phyloP scores from a whole-genome alignment of 768 basidiomycete species.

The Termitomyces sp. region DNA sequence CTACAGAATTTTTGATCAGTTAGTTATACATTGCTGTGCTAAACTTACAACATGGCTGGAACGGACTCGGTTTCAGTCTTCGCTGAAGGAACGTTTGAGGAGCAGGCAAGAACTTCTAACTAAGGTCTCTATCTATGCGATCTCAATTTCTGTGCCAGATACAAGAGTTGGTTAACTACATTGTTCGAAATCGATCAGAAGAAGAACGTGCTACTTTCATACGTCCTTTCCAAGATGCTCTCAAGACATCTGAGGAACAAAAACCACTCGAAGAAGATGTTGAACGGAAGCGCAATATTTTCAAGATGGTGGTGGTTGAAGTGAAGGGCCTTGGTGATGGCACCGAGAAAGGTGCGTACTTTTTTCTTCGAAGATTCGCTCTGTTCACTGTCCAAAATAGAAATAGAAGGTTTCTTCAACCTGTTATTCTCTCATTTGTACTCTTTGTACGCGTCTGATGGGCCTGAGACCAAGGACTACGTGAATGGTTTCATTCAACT shows the following conservation, averaged over 20 bases:
- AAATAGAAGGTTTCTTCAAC: conserved; percentile 88
- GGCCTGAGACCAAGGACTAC: conserved; percentile 48
- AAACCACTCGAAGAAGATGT: conserved; percentile 52
- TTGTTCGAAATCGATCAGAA: conserved; percentile 60
- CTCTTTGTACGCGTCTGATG: conserved; percentile 48
- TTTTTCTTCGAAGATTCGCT: not conserved
- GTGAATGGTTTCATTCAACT: conserved; percentile 48
- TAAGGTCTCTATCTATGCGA: not conserved
- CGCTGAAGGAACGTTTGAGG: conserved; percentile 84
- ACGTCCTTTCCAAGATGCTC: conserved; percentile 58
- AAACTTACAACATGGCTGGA: conserved; percentile 46
- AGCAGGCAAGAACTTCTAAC: conserved; percentile 50
- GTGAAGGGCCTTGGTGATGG: conserved; percentile 73
- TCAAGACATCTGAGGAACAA: conserved; percentile 46
- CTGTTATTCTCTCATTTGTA: conserved; percentile 72
- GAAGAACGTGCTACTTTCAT: conserved; percentile 60
- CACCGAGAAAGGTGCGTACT: conserved; percentile 57
- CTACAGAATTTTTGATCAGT: conserved; percentile 27
- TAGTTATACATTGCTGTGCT: conserved; percentile 10
- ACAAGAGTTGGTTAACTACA: conserved; percentile 72
- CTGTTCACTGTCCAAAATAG: conserved; percentile 27
- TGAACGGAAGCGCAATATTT: conserved; percentile 43
- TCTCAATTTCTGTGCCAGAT: conserved; percentile 38
- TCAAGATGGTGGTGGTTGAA: conserved; percentile 56
- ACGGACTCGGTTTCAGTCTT: conserved; percentile 81